Evolutionary conservation across 805 yeast species (phyloP), one percentile per base, ranked within the genome.

Genomic region (Metschnikowia anglica): DNA sequence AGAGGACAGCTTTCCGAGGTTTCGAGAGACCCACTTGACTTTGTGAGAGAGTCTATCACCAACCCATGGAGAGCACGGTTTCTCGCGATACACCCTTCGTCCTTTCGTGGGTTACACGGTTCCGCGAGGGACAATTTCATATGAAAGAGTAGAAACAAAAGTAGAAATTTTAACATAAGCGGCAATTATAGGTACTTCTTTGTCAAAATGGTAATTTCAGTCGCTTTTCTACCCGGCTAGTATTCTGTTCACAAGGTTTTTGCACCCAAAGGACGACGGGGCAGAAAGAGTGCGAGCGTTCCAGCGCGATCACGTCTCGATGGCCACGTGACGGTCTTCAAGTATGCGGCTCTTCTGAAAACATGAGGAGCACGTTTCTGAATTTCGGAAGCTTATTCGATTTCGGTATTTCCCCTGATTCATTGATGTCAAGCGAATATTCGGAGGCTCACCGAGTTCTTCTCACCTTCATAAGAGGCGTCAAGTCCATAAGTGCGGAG

Each of bases 31-130:
- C 19, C 35, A 47, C 58, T 31, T 59, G 49, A 18, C 26, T n/a
- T 34, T n/a, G 44, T 37, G 28, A 63, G 52, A 5, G 54, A 20
- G 24, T 54, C 64, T 18, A 41, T 34, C 11, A 57, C 43, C 10
- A 49, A 30, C 3, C 47, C 30, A 15, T 49, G 48, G 16, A 67
- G 52, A 0, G 70, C 68, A 17, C 30, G 41, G 48, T 65, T 63
- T 7, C 37, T 44, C 1, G 60, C 65, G 10, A 60, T 43, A 42
- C 72, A 66, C 7, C 39, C 42, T 5, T 37, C 16, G 23, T 61
- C 62, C 4, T 23, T 29, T 4, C 46, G 16, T 2, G 70, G 69
- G 47, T 65, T 63, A 39, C 71, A 65, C 6, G 59, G 52, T 11
- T 36, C 43, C 8, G 15, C 5, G 13, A 15, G 34, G 13, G 25